Conservation (phyloP, 805 yeast species). For the Wickerhamiella australiensis region DNA sequence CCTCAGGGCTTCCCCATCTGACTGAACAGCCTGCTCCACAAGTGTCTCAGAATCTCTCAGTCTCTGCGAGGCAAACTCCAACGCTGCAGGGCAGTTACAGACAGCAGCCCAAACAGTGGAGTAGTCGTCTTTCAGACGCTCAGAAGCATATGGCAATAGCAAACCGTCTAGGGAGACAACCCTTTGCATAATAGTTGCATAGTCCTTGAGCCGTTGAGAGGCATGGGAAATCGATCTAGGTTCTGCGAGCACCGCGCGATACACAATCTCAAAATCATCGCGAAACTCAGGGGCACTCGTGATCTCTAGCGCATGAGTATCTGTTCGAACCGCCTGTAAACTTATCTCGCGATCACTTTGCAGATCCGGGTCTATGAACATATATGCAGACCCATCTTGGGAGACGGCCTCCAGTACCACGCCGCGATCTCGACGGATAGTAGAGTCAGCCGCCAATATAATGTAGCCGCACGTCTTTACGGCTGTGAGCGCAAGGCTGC, state of each 20-base stretch:
- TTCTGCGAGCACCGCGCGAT: background rate
- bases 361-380: background rate
- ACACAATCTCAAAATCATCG: background rate
- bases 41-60: background rate
- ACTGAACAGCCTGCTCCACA: background rate
- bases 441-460: background rate
- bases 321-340: background rate
- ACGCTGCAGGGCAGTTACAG: background rate
- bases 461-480: background rate
- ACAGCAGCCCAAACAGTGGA: background rate
- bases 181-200: background rate
- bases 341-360: background rate
- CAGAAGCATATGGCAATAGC: background rate
- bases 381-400: constrained; percentile 1
- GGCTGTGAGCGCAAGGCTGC: background rate
- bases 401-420: background rate
- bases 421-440: background rate
- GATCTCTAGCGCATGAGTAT: background rate
- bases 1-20: background rate
- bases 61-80: background rate
- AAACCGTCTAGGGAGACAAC: background rate
- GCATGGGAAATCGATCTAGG: background rate
- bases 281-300: background rate
- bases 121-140: background rate
- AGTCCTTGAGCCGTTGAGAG: background rate